A percentile compares a stretch with the other conserved stretches of the same genome.
These are phyloP conservation scores for Apiospora saccharicola DNA, from an alignment of 2,329 filamentous ascomycete genomes.

Conservation along the genomic window DNA sequence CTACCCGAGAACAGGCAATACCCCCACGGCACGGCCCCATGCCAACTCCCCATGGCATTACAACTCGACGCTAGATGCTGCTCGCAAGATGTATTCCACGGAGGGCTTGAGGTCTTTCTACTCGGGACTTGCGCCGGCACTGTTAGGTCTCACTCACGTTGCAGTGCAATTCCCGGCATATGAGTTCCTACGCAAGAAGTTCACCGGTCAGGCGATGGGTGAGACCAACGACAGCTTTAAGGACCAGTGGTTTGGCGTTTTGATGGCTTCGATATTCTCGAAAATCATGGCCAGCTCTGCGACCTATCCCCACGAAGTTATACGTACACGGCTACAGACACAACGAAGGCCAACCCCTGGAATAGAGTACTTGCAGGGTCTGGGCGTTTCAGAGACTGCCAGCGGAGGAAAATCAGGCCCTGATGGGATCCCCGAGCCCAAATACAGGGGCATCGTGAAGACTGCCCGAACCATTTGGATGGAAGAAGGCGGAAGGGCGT, in stretches of 20 bases:
- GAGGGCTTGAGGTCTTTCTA: constrained; percentile 94
- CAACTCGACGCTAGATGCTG: constrained; percentile 86
- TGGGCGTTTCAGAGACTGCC: constrained; percentile 53
- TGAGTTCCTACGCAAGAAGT: constrained; percentile 88
- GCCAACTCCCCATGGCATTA: constrained; percentile 88
- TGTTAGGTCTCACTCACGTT: constrained; percentile 92
- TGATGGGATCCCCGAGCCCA: constrained; percentile 45
- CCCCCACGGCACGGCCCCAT: constrained; percentile 61
- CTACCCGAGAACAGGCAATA: constrained; percentile 59
- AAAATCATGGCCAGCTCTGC: constrained; percentile 94
- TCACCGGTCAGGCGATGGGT: constrained; percentile 91
- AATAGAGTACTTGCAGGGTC: constrained; percentile 58
- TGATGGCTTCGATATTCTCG: constrained; percentile 88
- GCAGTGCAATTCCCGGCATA: constrained; percentile 98
- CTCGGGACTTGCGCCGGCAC: constrained; percentile 88
- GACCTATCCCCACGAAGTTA: constrained; percentile 96
- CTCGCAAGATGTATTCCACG: constrained; percentile 91
- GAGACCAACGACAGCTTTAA: constrained; percentile 64
- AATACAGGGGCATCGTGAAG: constrained; percentile 80
- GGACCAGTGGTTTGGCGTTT: constrained; percentile 82
- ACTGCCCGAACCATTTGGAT: constrained; percentile 85
- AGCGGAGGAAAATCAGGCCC: constrained; percentile 36
- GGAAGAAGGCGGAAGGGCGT: constrained; percentile 95
- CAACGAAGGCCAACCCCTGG: constrained; percentile 77
- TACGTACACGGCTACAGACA: constrained; percentile 91